Evolutionary conservation across 2,329 filamentous ascomycete species (phyloP).

Genomic region (Apiospora rasikravindrae): DNA sequence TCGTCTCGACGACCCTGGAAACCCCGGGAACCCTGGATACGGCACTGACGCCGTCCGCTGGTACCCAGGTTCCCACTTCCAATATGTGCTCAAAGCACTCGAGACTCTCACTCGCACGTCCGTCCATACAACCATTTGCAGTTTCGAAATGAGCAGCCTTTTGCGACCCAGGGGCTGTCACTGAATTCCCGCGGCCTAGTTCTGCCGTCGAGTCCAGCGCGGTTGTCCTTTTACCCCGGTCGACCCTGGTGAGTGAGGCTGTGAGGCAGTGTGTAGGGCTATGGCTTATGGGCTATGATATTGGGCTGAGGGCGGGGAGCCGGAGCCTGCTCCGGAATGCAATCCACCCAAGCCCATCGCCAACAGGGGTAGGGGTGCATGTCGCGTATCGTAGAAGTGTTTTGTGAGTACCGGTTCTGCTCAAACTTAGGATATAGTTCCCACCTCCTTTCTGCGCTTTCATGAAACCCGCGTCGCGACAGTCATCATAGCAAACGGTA

Average conservation of each 20-base stretch:
- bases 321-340: neutral
- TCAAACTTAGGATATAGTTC: neutral
- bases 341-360: slow-evolving; percentile 13
- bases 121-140: too few species aligned
- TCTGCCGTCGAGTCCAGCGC: neutral
- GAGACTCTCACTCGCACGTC: neutral
- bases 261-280: neutral
- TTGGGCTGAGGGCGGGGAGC: slow-evolving; percentile 9
- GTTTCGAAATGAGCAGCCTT: too few species aligned
- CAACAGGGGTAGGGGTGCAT: slow-evolving; percentile 9
- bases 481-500: neutral
- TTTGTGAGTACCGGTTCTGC: neutral
- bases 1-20: neutral
- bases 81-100: neutral
- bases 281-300: neutral
- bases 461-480: neutral
- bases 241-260: neutral
- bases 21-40: neutral
- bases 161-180: neutral
- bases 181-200: neutral
- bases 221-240: neutral
- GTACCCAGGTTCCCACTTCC: neutral
- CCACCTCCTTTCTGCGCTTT: neutral
- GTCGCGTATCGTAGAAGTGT: neutral
- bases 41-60: neutral